Evolutionary conservation across 2,329 filamentous ascomycete genomes (phyloP), one percentile per base, ranked within the genome.

Genomic region (Hypoxylon sp.): DNA sequence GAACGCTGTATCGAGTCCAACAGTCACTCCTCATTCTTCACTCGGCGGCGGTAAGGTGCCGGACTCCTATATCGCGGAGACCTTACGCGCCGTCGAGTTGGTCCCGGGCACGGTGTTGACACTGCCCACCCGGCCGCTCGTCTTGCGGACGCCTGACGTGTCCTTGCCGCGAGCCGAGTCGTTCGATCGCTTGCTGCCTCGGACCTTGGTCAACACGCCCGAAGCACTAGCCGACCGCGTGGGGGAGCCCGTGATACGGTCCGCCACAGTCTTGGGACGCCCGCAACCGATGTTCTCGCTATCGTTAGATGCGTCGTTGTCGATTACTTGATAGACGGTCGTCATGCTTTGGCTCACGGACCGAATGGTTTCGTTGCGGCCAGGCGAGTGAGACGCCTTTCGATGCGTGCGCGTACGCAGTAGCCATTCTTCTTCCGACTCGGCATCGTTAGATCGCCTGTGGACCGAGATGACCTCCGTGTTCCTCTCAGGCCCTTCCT

Each of bases 361-460:
- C 43, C 91, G 83, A 51, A 81, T 77, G 77, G 87, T 89, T 55
- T 87, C 85, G 46, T 73, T 82, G 67, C 79, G 82, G 56, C 78
- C 83, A 27, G 82, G 90, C 51, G 83, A 89, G 64, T 83, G 84
- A 17, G 83, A 89, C 33, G 78, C 78, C 77, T 88, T 90, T 67
- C 83, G 88, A 69, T 81, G 85, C 55, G 85, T 84, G 63, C 84
- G 84, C 81, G 91, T 86, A 46, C 92, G 88, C 41, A 96, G 77
- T 69, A 92, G 89, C 68, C 86, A 84, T 72, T 97, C 92, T 70
- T 96, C 91, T 59, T 97, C 92, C 17, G 88, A 90, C 71, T 95
- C 90, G 42, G 79, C 79, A 38, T 82, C 83, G 15, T 83, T 81
- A 11, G 85, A 87, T 35, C 83, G 81, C 27, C 85, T 86, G 67